Conservation (phyloP, 352 stramenopile genomes). For the Phytophthora hibernalis region DNA sequence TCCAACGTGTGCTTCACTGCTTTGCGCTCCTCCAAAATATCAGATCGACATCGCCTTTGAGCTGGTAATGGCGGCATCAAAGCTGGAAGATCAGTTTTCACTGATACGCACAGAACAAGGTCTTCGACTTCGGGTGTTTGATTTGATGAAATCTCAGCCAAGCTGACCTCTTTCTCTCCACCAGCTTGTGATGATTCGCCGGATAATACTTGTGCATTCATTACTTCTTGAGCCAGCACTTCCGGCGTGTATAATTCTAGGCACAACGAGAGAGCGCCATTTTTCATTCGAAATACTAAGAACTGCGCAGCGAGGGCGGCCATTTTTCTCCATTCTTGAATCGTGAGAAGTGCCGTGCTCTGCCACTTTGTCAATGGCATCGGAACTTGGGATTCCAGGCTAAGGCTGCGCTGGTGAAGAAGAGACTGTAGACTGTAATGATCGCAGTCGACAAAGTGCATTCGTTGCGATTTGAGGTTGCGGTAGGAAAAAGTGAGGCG, state of each 20-base stretch:
- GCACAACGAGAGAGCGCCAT: slow-evolving; percentile 34
- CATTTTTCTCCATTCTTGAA: slow-evolving; percentile 40
- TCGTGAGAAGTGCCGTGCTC: slow-evolving; percentile 1
- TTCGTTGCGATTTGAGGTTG: slow-evolving; percentile 53
- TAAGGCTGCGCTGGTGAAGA: slow-evolving; percentile 7
- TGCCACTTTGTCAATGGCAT: neutral
- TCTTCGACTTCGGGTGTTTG: neutral
- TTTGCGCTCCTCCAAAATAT: slow-evolving; percentile 11
- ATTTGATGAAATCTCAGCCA: neutral
- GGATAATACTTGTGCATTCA: neutral
- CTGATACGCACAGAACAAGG: neutral
- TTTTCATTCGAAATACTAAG: slow-evolving; percentile 46
- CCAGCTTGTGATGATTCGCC: neutral
- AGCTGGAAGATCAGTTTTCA: neutral
- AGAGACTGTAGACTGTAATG: slow-evolving; percentile 40
- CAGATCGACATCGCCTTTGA: slow-evolving; percentile 5
- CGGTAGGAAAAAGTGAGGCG: slow-evolving; percentile 63
- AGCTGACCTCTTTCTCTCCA: neutral
- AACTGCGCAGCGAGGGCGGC: slow-evolving; percentile 28
- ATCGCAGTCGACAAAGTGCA: slow-evolving; percentile 58
- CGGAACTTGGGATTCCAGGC: neutral
- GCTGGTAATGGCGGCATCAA: neutral
- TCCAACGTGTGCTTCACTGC: slow-evolving; percentile 14
- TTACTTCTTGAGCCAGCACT: neutral
- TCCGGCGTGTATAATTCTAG: slow-evolving; percentile 6